Evolutionary conservation across 2,329 filamentous ascomycete genomes (phyloP).

Genomic region (Didymella exigua): DNA sequence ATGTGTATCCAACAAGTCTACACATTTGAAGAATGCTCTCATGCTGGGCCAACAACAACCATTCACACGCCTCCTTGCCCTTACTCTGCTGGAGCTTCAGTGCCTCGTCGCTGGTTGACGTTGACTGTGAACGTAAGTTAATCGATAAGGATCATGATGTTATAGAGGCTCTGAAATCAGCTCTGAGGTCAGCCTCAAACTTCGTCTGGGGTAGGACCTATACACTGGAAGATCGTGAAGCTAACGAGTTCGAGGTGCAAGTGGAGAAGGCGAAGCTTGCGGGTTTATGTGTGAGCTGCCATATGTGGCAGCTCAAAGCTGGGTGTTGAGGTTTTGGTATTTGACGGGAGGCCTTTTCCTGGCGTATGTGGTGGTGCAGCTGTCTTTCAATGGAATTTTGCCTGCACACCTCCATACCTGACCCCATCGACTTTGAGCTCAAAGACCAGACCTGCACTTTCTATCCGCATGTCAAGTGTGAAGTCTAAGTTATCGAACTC

Average conservation of each 20-base stretch:
- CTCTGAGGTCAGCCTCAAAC: neutral
- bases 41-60: neutral
- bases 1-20: neutral
- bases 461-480: conserved; percentile 81
- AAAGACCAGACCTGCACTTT: conserved; percentile 76
- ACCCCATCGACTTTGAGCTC: conserved; percentile 80
- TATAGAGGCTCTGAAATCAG: neutral
- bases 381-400: conserved; percentile 69
- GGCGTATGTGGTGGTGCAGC: neutral
- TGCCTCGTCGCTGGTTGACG: neutral
- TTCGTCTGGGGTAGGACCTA: neutral
- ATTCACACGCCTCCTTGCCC: neutral
- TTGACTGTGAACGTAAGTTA: neutral
- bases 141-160: neutral
- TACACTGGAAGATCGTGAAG: neutral
- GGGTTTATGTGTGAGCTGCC: neutral
- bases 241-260: neutral
- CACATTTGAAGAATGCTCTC: neutral
- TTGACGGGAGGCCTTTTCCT: neutral
- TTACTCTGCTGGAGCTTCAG: neutral
- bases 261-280: neutral
- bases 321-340: neutral
- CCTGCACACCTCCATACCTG: conserved; percentile 76
- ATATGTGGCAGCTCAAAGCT: neutral
- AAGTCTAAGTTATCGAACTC: conserved; percentile 85